Evolutionary conservation across 1,284 basidiomycete species (phyloP), one percentile per base, ranked within the genome.

Genomic region (Austroboletus rostrupii): DNA sequence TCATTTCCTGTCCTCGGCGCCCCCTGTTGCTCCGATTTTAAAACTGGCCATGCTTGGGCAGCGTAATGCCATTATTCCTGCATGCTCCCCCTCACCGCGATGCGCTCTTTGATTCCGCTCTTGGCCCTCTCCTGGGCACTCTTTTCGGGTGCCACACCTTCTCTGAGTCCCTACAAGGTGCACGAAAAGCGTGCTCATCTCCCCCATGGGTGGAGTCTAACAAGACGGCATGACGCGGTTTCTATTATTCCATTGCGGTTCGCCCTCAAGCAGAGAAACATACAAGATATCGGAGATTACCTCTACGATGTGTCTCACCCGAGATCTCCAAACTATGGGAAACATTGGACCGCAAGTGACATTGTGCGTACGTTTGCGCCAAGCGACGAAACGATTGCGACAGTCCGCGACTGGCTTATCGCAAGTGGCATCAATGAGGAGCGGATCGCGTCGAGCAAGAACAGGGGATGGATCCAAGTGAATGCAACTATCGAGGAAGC

Each of bases 271-370:
- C 76, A 76, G 55, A 58, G 55, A 19, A 72, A 75, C 57, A 56
- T 76, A 3, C 60, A 68, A 35, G 49, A 61, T 14, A 55, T 77
- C 26, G 68, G 67, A 37, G 57, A 63, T 5, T 64, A 61, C 50
- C 66, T 77, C 38, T 54, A 69, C 40, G 70, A 70, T 28, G 68
- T 77, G 5, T 73, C 75, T 23, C 65, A 73, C 45, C 76, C 76
- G 0, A 60, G 65, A 9, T 77, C 71, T 1, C 47, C 61, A 2
- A 66, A 63, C 57, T 78, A 73, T 48, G 75, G 75, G 5, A 66
- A 70, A 13, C 72, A 77, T 50, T 77, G 75, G 75, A 52, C 61
- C 3, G 55, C 71, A 19, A 64, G 58, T 10, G 58, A 72, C 41
- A 56, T 78, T 33, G 61, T 61, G 2, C 48, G 62, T 26, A 72